A percentile compares a stretch with the other conserved stretches of the same genome.
These are phyloP conservation scores for Astrothelium subdiscretum DNA, from an alignment of 495 filamentous ascomycete genomes.

Conservation along the genomic window DNA sequence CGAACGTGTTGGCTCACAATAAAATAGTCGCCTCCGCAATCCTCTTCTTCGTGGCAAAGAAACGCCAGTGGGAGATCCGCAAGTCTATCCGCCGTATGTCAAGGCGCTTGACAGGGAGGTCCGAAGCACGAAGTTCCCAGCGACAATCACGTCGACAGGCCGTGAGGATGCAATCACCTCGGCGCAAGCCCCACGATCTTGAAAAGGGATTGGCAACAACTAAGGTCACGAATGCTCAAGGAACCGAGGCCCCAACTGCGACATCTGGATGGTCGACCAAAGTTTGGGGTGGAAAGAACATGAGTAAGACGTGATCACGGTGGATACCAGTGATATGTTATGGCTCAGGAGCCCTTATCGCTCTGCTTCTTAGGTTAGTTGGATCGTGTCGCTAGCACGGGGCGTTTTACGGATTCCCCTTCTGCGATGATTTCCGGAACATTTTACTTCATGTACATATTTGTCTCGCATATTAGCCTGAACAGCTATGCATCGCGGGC, in stretches of 20 bases:
- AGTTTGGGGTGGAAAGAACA: not conserved
- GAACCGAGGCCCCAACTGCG: not conserved
- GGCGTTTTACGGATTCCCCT: too few species aligned
- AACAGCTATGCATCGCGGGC: too few species aligned
- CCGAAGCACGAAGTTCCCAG: not conserved
- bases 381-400: too few species aligned
- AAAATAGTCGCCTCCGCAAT: constrained; percentile 32
- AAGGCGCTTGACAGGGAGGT: constrained; percentile 30
- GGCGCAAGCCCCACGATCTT: not conserved
- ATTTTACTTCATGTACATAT: too few species aligned
- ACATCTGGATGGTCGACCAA: not conserved
- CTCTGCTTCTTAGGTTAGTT: too few species aligned
- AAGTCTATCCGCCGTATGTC: constrained; percentile 34
- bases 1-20: not conserved
- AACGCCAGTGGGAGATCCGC: constrained; percentile 41
- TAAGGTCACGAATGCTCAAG: not conserved
- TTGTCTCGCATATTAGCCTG: too few species aligned
- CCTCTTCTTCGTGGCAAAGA: constrained; percentile 42
- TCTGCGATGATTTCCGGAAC: too few species aligned
- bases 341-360: too few species aligned
- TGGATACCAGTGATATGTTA: not conserved
- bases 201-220: not conserved
- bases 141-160: not conserved
- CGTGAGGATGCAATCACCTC: not conserved
- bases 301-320: not conserved